A percentile compares a stretch with the other conserved stretches of the same genome.
phyloP scores from a whole-genome alignment of 345 rosid genomes.

The Trapa bicornis region DNA sequence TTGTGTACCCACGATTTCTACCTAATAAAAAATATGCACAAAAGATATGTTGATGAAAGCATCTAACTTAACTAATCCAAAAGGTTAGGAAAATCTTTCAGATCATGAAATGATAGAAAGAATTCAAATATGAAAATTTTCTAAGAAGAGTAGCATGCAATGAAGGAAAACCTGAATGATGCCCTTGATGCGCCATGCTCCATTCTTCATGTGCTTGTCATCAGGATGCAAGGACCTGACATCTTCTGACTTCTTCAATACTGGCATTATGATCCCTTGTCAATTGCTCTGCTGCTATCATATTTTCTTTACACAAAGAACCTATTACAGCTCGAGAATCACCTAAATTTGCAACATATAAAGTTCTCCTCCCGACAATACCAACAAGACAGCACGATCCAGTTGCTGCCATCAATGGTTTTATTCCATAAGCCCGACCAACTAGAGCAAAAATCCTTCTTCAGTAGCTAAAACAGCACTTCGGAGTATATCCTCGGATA shows the following conservation, averaged over 20 bases:
- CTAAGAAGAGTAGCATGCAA: not conserved
- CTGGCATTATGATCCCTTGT: conserved; percentile 83
- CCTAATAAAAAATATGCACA: not conserved
- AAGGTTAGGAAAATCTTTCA: not conserved
- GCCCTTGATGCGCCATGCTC: conserved; percentile 98
- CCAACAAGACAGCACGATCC: conserved; percentile 96
- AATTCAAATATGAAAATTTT: not conserved
- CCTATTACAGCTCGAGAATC: conserved; percentile 95
- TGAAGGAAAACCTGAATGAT: conserved; percentile 64
- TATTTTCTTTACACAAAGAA: conserved; percentile 38
- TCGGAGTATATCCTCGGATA: conserved; percentile 62
- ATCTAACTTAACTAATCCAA: not conserved
- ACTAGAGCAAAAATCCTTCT: conserved; percentile 88
- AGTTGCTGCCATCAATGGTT: conserved; percentile 72
- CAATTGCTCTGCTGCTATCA: conserved; percentile 71
- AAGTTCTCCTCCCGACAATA: conserved; percentile 66
- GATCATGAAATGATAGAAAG: not conserved
- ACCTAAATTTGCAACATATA: conserved; percentile 73
- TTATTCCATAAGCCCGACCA: conserved; percentile 45
- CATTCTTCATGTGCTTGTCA: conserved; percentile 70
- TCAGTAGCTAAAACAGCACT: conserved; percentile 72
- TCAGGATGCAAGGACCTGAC: conserved; percentile 78
- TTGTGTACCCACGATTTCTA: not conserved
- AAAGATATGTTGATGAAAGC: not conserved
- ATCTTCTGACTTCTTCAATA: conserved; percentile 84